Evolutionary conservation across 2,329 filamentous ascomycete genomes (phyloP), one percentile per base, ranked within the genome.

Genomic region (Decorospora gaudefroyi): DNA sequence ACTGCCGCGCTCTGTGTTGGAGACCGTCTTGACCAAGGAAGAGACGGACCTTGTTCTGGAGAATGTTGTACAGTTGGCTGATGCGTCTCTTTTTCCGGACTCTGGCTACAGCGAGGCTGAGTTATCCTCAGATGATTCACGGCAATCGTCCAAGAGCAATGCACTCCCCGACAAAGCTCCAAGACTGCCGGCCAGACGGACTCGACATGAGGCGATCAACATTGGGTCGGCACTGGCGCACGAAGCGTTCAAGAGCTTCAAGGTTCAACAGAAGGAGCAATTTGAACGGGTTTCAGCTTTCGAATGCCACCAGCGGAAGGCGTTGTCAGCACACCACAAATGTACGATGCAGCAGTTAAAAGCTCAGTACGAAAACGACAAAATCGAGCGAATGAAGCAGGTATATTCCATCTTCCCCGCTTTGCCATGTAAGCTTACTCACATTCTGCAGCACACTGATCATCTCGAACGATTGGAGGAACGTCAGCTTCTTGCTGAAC

Each of bases 401-500:
- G 67, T 68, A 57, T 30, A 62, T 51, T 6, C 7, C n/a, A 13
- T 15, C n/a, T 34, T 34, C 22, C 17, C 10, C n/a, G n/a, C n/a
- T n/a, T n/a, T n/a, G n/a, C 44, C 12, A 35, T 17, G 12, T 42
- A 37, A 47, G 13, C 34, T 52, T 55, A 47, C 62, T 64, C 21
- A 65, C 49, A 31, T n/a, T 27, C 19, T 15, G 18, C 46, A 72
- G 60, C 74, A 77, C 39, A 48, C 56, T 1, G 44, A 64, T 11
- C 69, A 69, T 13, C 59, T 76, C 5, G 67, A 72, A 19, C 61
- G 66, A n/a, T 62, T 75, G 7, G 74, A 76, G 50, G 74, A 76
- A 49, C 68, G 65, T 41, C 74, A 76, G 49, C 65, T 76, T 11
- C 56, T 63, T 10, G 70, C 69, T 13, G 74, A 76, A 51, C 67